phyloP scores from a whole-genome alignment of 208 protist species.

The Novymonas esmeraldas region DNA sequence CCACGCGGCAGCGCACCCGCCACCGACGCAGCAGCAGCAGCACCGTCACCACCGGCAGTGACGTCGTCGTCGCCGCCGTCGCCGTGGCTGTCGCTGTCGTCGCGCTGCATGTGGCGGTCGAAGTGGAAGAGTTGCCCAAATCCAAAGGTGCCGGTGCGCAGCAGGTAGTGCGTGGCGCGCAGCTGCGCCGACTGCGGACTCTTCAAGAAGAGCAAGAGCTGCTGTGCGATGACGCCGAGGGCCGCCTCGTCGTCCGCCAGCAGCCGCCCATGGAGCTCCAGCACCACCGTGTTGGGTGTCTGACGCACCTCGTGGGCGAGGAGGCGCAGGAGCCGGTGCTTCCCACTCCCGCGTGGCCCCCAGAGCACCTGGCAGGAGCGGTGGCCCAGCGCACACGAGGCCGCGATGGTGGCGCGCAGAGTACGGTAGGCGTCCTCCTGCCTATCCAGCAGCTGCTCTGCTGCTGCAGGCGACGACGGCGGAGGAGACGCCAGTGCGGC shows the following conservation, averaged over 20 bases:
- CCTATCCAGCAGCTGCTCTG: constrained; percentile 17
- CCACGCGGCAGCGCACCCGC: too few species aligned
- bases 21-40: too few species aligned
- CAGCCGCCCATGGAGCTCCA: constrained; percentile 70
- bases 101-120: constrained; percentile 30
- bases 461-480: neutral
- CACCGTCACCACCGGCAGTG: too few species aligned
- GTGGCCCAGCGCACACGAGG: constrained; percentile 70
- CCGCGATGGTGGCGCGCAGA: constrained; percentile 73
- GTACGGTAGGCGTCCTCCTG: constrained; percentile 66
- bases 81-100: constrained; percentile 9
- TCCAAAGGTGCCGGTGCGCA: constrained; percentile 69
- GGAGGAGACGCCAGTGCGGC: constrained; percentile 9
- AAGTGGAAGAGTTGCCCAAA: constrained; percentile 85
- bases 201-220: constrained; percentile 66
- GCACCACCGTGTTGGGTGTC: constrained; percentile 52
- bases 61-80: neutral
- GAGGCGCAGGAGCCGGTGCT: constrained; percentile 74
- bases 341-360: constrained; percentile 72
- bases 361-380: constrained; percentile 81
- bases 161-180: constrained; percentile 50
- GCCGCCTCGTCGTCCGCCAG: constrained; percentile 71
- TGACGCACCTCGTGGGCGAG: constrained; percentile 60
- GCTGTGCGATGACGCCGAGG: constrained; percentile 61
- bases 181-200: constrained; percentile 54